Evolutionary conservation across 345 rosid genomes (phyloP), one percentile per base, ranked within the genome.

Genomic region (Erucastrum elatum): DNA sequence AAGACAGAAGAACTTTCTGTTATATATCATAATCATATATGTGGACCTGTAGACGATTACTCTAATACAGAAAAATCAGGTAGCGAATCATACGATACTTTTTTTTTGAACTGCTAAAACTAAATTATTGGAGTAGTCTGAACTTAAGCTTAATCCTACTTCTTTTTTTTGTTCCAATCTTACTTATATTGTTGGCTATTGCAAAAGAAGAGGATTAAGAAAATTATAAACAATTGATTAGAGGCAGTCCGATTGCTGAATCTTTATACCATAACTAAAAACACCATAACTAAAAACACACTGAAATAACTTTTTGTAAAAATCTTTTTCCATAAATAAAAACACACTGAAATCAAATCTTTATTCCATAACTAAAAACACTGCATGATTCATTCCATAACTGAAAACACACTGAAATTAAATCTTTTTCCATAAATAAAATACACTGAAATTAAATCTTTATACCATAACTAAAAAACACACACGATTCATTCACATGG

Each of bases 401-500:
- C 21, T 21, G 21, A 21, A 21, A 21, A 21, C 21, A 21, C 21
- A 21, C 51, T 27, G 65, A 61, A 61, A 31, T 5, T 12, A 5
- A 27, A 55, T 8, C 33, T 13, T n/a, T 62, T 62, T 62, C 16
- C 5, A 0, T 29, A 11, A 61, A 1, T 46, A 46, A 46, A 2
- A 30, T 39, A 17, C 30, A 58, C 29, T 46, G 53, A 46, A 46
- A 12, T 46, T 46, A 11, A 46, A 46, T 46, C 5, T 46, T 46
- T 46, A 46, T 46, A 12, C 53, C 15, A 13, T 46, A 46, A 46
- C 53, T 46, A 12, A 46, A 11, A 60, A 1, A 51, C 17, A 51
- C 58, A 51, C 25, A 51, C 5, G 68, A 64, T 15, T 64, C 68
- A 64, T 64, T 64, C 68, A 64, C 68, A 34, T 64, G 68, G 68